These are phyloP conservation scores for Aspergillus latus DNA, from an alignment of 2,329 filamentous ascomycete genomes.

Conservation along the genomic window DNA sequence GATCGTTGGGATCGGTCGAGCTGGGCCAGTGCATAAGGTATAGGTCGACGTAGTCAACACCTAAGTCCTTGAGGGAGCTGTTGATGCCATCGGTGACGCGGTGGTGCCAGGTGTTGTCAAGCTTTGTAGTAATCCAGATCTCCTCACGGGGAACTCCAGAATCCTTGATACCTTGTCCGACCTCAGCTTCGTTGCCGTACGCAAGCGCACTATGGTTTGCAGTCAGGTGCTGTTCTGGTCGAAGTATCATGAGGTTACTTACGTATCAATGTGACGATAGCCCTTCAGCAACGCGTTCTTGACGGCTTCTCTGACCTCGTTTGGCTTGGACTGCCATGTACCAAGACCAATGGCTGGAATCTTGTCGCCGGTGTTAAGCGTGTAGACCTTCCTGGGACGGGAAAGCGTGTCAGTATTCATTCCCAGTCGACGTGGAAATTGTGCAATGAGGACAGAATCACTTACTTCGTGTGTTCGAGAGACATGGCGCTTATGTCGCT, in stretches of 20 bases:
- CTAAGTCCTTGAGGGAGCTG: slow-evolving; percentile 63
- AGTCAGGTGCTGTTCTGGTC: background rate
- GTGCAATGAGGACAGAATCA: background rate
- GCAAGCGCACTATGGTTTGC: slow-evolving; percentile 33
- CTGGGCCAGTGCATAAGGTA: slow-evolving; percentile 70
- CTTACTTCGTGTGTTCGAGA: slow-evolving; percentile 33
- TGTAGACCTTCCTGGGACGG: slow-evolving; percentile 39
- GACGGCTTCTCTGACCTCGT: slow-evolving; percentile 53
- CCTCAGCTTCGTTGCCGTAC: slow-evolving; percentile 67
- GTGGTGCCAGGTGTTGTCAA: slow-evolving; percentile 66
- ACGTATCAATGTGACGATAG: slow-evolving; percentile 58
- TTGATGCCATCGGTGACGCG: slow-evolving; percentile 62
- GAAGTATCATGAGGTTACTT: slow-evolving; percentile 25
- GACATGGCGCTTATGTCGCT: slow-evolving; percentile 26
- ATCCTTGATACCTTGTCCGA: slow-evolving; percentile 65
- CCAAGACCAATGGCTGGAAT: slow-evolving; percentile 54
- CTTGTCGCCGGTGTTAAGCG: slow-evolving; percentile 51
- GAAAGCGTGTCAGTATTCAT: slow-evolving; percentile 1
- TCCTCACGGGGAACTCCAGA: slow-evolving; percentile 65
- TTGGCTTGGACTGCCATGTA: slow-evolving; percentile 57
- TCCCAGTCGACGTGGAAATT: background rate
- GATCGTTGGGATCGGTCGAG: slow-evolving; percentile 52
- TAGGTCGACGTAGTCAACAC: slow-evolving; percentile 68
- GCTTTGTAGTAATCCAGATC: slow-evolving; percentile 68
- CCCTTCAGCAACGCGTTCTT: slow-evolving; percentile 50